Conservation (phyloP, 164 flowering plant species). For the Cinnamomum chago region DNA sequence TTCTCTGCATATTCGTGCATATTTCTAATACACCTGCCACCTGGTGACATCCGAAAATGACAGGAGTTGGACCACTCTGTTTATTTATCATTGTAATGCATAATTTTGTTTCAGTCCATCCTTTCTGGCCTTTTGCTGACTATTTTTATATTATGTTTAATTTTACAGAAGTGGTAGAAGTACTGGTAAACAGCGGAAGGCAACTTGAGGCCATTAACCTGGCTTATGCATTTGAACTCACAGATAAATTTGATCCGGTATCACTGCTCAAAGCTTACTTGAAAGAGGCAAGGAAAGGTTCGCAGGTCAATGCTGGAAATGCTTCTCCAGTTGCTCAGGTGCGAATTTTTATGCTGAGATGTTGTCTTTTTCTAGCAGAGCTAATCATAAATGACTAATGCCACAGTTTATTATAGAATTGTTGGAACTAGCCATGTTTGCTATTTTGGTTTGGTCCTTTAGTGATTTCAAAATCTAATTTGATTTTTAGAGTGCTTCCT, state of each 20-base stretch:
- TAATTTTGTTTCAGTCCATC: background rate
- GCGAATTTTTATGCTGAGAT: background rate
- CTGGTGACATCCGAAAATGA: background rate
- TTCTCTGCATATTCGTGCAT: background rate
- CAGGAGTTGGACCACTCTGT: background rate
- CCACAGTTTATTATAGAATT: no score
- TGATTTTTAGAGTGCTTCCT: no score
- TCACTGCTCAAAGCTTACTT: conserved; percentile 71
- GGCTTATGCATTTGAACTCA: conserved; percentile 84
- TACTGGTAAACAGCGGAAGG: conserved; percentile 70
- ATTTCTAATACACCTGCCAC: background rate
- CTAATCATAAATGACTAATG: no score
- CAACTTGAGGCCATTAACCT: conserved; percentile 93
- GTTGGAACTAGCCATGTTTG: no score
- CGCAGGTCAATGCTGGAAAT: conserved; percentile 63
- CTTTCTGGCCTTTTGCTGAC: background rate
- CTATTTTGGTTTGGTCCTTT: no score
- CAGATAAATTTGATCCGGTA: conserved; percentile 70
- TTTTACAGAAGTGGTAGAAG: conserved; percentile 75
- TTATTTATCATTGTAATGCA: background rate
- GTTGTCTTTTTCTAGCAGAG: no score
- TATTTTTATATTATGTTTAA: background rate
- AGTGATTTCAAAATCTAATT: no score
- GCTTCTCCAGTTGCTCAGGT: conserved; percentile 68
- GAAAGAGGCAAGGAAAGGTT: conserved; percentile 63